Conservation (phyloP, 2,329 filamentous ascomycete genomes). For the Thelonectria discophora region DNA sequence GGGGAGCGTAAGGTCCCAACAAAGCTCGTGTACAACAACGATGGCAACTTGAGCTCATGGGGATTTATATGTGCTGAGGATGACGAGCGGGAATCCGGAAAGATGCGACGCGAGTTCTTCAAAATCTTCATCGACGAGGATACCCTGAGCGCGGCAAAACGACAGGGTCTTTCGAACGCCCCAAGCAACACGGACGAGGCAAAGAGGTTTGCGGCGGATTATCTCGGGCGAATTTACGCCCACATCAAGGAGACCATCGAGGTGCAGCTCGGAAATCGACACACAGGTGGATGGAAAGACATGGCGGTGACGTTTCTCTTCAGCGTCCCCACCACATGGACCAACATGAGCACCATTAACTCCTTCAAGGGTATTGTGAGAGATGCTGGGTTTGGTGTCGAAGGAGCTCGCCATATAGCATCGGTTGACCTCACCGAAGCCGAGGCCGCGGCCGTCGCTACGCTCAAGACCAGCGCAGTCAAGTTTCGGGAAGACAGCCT, state of each 20-base stretch:
- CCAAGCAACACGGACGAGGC: slow-evolving; percentile 54
- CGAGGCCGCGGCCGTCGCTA: slow-evolving; percentile 58
- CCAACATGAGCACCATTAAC: slow-evolving; percentile 58
- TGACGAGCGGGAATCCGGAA: slow-evolving; percentile 46
- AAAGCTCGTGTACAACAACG: slow-evolving; percentile 56
- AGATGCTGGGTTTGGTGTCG: slow-evolving; percentile 59
- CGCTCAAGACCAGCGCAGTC: slow-evolving; percentile 54
- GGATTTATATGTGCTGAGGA: slow-evolving; percentile 62
- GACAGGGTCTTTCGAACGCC: slow-evolving; percentile 54
- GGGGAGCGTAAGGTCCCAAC: slow-evolving; percentile 66
- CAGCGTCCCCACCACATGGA: slow-evolving; percentile 67
- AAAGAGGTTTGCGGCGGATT: slow-evolving; percentile 59
- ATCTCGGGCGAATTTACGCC: slow-evolving; percentile 57
- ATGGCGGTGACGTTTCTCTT: slow-evolving; percentile 63
- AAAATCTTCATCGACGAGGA: slow-evolving; percentile 63
- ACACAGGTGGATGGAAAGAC: slow-evolving; percentile 52
- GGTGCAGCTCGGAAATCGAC: slow-evolving; percentile 49
- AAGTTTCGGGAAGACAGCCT: slow-evolving; percentile 50
- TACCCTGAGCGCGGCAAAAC: slow-evolving; percentile 53
- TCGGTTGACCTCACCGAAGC: slow-evolving; percentile 58
- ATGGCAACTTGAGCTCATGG: slow-evolving; percentile 58
- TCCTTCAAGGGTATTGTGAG: slow-evolving; percentile 58
- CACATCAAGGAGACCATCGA: slow-evolving; percentile 58
- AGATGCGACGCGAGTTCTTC: slow-evolving; percentile 59
- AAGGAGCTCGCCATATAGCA: slow-evolving; percentile 50